Evolutionary conservation across 331 rosid genomes (phyloP), one percentile per base, ranked within the genome.

Genomic region (Acacia pycnantha): DNA sequence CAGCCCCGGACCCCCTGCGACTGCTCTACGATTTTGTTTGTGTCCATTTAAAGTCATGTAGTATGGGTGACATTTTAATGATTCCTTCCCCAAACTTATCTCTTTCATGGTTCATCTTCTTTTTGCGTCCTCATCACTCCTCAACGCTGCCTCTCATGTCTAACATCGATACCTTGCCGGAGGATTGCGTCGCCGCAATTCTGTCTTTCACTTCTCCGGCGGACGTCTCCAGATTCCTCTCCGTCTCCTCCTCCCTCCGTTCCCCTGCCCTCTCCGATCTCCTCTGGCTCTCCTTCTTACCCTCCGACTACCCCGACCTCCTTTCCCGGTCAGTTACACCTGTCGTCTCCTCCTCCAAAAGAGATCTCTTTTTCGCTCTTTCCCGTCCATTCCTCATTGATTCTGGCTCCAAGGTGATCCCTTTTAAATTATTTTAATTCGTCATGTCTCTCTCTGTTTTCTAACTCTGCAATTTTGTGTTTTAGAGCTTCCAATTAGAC

Each of bases 401-500:
- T 33, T 84, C 46, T 0, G 91, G 92, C 47, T 84, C 56, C 73
- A 89, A 80, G 94, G 97, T 86, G 77, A 26, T 24, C 15, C 18
- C n/a, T 13, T 6, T 21, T 24, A 11, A 24, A 9, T 62, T 4
- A 4, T n/a, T 11, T 46, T 13, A 22, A 6, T 24, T 24, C 35
- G 0, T 46, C 24, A 4, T 3, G 2, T 26, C 3, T 1, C 58
- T 44, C 58, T 46, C 14, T 70, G 19, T 41, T 22, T 13, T 41
- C n/a, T 43, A 4, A 21, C 24, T 13, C 21, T 40, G 1, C 5
- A 29, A 37, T 37, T 22, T n/a, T n/a, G 40, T 24, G 4, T 3
- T 70, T 79, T 48, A 92, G 97, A 77, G 87, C 74, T 90, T 92
- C 77, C 84, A 89, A 73, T 68, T 92, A 79, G 97, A 92, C 29